These are phyloP conservation scores for Carex parvula DNA, from an alignment of 176 grass and related monocot species.

Conservation along the genomic window DNA sequence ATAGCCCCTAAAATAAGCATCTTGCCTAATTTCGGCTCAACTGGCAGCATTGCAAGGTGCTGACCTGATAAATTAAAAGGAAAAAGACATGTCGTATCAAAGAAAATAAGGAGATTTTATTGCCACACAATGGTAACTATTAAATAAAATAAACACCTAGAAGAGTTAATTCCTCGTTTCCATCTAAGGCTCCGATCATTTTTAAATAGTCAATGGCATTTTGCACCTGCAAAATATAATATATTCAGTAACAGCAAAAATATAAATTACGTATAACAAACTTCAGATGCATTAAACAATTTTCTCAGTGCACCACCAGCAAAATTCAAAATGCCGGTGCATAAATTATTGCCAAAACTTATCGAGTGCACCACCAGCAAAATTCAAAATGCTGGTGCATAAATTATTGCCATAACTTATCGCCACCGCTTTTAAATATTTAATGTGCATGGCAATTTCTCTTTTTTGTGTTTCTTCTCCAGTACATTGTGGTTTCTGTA, in stretches of 20 bases:
- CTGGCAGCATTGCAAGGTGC: constrained; percentile 91
- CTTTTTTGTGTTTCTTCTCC: not conserved
- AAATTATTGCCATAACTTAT: no score
- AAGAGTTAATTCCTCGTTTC: constrained; percentile 89
- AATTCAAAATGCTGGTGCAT: not conserved
- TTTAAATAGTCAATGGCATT: constrained; percentile 98
- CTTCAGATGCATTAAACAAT: not conserved
- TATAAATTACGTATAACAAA: constrained; percentile 1
- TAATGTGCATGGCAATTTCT: not conserved
- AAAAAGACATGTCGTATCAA: not conserved
- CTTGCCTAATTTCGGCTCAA: constrained; percentile 95
- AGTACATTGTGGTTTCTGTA: not conserved
- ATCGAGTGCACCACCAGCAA: not conserved
- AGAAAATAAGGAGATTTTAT: not conserved
- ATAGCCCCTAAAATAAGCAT: constrained; percentile 98
- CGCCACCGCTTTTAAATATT: no score
- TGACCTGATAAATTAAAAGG: constrained; percentile 54
- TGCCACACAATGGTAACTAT: constrained; percentile 24
- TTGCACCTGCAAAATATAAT: constrained; percentile 60
- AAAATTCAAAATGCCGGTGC: not conserved
- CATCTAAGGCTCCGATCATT: constrained; percentile 91
- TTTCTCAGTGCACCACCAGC: not conserved
- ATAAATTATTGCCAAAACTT: no score
- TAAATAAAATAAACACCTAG: constrained; percentile 46
- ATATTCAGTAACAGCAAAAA: constrained; percentile 7